These are phyloP conservation scores for Rhodamnia argentea DNA, from an alignment of 345 rosid species.

Conservation along the genomic window DNA sequence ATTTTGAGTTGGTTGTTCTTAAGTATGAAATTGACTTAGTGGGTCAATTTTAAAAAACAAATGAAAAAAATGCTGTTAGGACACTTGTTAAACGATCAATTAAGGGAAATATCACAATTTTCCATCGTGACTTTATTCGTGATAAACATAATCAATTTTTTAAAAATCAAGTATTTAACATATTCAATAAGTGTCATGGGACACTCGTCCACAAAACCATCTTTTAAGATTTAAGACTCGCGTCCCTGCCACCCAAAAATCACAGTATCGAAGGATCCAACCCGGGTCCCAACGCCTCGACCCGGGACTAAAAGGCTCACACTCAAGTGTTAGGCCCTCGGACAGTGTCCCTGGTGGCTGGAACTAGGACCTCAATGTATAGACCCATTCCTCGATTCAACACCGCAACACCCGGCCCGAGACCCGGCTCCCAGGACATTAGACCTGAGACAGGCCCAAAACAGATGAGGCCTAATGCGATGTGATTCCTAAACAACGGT, in stretches of 20 bases:
- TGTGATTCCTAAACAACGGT: background rate
- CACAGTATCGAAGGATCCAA: background rate
- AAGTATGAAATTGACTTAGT: background rate
- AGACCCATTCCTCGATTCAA: background rate
- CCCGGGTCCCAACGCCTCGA: background rate
- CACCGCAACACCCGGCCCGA: background rate
- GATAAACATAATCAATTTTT: background rate
- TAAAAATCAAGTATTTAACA: background rate
- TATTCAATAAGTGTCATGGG: background rate
- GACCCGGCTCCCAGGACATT: background rate
- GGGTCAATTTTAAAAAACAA: background rate
- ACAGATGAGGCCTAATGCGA: background rate
- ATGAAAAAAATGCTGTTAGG: background rate
- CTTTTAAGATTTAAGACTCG: too few species aligned
- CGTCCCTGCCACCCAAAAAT: background rate
- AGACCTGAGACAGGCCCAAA: background rate
- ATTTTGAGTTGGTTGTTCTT: background rate
- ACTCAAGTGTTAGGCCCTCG: background rate
- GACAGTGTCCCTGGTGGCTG: background rate
- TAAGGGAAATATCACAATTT: background rate
- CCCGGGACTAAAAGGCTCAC: background rate
- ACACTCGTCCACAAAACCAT: background rate
- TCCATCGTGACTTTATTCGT: background rate
- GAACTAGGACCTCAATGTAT: background rate
- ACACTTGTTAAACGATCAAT: background rate